phyloP scores from a whole-genome alignment of 2,329 filamentous ascomycete genomes.

The Dactylonectria estremocensis region DNA sequence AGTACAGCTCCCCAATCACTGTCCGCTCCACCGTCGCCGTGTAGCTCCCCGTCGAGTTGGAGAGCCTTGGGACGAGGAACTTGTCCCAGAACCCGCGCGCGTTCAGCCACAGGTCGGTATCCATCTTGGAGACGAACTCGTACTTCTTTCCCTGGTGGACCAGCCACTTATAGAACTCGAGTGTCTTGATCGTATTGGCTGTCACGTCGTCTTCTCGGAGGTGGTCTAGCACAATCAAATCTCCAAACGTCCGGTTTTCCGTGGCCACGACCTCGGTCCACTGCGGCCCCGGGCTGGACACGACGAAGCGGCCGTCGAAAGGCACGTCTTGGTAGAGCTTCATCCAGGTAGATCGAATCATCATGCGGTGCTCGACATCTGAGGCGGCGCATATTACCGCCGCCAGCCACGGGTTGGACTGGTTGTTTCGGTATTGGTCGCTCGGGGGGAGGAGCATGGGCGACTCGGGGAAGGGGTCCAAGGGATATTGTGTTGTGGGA shows the following conservation, averaged over 20 bases:
- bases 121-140: conserved; percentile 53
- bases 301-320: conserved; percentile 51
- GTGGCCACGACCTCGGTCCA: conserved; percentile 47
- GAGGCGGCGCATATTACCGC: conserved; percentile 50
- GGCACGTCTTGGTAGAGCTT: conserved; percentile 48
- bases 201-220: conserved; percentile 50
- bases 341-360: conserved; percentile 54
- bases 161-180: conserved; percentile 53
- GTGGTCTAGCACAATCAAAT: conserved; percentile 54
- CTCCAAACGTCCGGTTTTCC: conserved; percentile 53
- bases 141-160: conserved; percentile 41
- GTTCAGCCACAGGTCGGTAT: conserved; percentile 53
- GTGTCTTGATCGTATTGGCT: conserved; percentile 53
- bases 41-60: conserved; percentile 26
- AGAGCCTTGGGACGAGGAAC: conserved; percentile 45
- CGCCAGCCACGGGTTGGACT: conserved; percentile 45
- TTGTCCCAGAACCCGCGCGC: conserved; percentile 51
- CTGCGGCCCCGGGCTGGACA: conserved; percentile 48
- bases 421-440: background rate
- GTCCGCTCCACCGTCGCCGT: conserved; percentile 43
- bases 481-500: conserved; percentile 28
- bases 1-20: conserved; percentile 51
- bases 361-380: conserved; percentile 48
- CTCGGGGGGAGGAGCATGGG: conserved; percentile 33
- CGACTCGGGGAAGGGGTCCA: conserved; percentile 46